phyloP scores from a whole-genome alignment of 768 basidiomycete genomes.

The Agaricus subrufescens region DNA sequence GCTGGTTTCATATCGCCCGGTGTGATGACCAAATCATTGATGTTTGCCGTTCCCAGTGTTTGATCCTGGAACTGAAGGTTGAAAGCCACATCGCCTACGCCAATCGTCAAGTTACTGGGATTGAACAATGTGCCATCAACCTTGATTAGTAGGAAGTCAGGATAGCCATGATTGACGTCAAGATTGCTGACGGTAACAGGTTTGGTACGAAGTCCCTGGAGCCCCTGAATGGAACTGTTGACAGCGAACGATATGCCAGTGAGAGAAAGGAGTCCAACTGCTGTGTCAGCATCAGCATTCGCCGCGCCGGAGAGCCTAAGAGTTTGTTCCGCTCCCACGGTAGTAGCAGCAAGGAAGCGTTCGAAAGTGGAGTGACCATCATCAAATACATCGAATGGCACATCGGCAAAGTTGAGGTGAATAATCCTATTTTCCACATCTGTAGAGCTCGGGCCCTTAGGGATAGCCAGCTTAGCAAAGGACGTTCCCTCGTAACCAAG shows the following conservation, averaged over 20 bases:
- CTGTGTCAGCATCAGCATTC: slow-evolving; percentile 56
- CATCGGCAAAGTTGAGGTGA: slow-evolving; percentile 50
- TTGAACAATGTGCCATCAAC: slow-evolving; percentile 58
- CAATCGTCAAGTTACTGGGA: slow-evolving; percentile 48
- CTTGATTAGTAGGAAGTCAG: slow-evolving; percentile 65
- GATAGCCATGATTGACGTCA: slow-evolving; percentile 65
- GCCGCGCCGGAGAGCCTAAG: slow-evolving; percentile 51
- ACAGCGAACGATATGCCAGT: slow-evolving; percentile 56
- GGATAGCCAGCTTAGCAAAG: slow-evolving; percentile 59
- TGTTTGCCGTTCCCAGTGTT: slow-evolving; percentile 52
- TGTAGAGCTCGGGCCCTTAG: slow-evolving; percentile 51
- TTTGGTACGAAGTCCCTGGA: slow-evolving; percentile 58
- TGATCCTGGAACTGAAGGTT: slow-evolving; percentile 50
- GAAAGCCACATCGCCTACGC: slow-evolving; percentile 63
- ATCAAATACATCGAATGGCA: slow-evolving; percentile 54
- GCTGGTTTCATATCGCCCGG: slow-evolving; percentile 44
- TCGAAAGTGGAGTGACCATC: slow-evolving; percentile 50
- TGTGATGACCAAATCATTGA: slow-evolving; percentile 42
- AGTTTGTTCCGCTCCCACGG: slow-evolving; percentile 38
- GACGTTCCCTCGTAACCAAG: slow-evolving; percentile 45
- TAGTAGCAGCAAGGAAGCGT: slow-evolving; percentile 58
- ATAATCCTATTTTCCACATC: slow-evolving; percentile 61
- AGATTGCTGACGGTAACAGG: slow-evolving; percentile 53
- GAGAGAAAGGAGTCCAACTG: slow-evolving; percentile 58
- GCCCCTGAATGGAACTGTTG: slow-evolving; percentile 50